Conservation (phyloP, 345 rosid genomes). For the Heritiera littoralis region DNA sequence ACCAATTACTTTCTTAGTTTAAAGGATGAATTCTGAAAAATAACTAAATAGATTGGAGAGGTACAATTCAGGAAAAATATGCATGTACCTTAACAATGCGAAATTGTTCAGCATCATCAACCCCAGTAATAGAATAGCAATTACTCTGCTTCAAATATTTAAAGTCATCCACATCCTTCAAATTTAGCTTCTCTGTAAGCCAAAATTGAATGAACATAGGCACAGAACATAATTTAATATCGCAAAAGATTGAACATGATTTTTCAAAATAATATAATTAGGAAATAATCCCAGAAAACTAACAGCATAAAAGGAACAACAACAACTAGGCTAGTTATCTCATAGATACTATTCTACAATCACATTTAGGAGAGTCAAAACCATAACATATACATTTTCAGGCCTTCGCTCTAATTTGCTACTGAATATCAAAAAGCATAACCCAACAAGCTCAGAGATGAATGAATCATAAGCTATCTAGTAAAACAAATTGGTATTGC, state of each 20-base stretch:
- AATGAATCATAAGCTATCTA: background rate
- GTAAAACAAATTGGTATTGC: background rate
- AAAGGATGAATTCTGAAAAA: constrained; percentile 6
- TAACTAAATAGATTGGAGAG: constrained; percentile 11
- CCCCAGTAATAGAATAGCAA: constrained; percentile 74
- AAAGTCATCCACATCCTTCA: constrained; percentile 73
- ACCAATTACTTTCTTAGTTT: constrained; percentile 15
- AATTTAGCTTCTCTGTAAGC: constrained; percentile 73
- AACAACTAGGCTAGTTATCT: constrained; percentile 10
- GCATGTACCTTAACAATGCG: constrained; percentile 60
- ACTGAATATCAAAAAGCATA: background rate
- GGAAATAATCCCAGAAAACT: background rate
- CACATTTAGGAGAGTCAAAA: background rate
- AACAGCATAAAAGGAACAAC: constrained; percentile 12
- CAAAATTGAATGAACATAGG: constrained; percentile 19
- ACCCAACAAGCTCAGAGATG: constrained; percentile 1
- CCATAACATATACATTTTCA: background rate
- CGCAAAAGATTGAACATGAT: background rate
- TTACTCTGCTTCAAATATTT: constrained; percentile 87
- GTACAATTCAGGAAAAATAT: constrained; percentile 13
- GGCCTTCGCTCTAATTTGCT: background rate
- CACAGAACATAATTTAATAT: background rate
- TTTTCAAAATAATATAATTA: constrained; percentile 8
- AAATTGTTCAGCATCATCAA: constrained; percentile 83
- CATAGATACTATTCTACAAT: background rate